phyloP scores from a whole-genome alignment of 345 rosid species.

The Lepidium aucheri region DNA sequence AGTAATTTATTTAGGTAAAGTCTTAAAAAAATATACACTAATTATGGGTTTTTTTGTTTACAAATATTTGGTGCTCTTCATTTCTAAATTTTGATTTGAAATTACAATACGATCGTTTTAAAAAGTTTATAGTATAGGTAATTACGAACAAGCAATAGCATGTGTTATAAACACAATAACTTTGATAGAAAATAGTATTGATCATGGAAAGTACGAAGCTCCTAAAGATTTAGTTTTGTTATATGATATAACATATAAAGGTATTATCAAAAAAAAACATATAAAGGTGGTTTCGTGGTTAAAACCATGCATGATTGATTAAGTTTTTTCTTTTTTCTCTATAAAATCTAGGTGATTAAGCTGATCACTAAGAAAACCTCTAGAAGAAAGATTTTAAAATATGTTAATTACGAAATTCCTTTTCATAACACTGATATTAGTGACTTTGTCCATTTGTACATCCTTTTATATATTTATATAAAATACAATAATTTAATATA shows the following conservation, averaged over 20 bases:
- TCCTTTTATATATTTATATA: background rate
- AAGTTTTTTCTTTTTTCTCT: background rate
- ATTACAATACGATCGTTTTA: background rate
- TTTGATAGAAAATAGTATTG: constrained; percentile 11
- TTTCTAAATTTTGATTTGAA: background rate
- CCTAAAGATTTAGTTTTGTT: background rate
- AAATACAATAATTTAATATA: background rate
- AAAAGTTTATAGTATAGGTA: background rate
- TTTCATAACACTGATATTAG: background rate
- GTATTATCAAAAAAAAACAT: no score
- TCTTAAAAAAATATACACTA: background rate
- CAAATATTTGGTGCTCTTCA: background rate
- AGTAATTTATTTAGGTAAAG: background rate
- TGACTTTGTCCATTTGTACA: background rate
- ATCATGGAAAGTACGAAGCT: constrained; percentile 4
- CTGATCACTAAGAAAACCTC: background rate
- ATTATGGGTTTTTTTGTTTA: background rate
- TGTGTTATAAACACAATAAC: background rate
- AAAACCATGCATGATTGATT: background rate
- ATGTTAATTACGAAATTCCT: background rate
- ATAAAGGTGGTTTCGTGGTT: background rate
- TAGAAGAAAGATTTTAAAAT: background rate
- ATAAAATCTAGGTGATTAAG: background rate
- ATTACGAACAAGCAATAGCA: background rate
- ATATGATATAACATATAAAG: no score